Base-by-base conservation (phyloP, 768 basidiomycete genomes). In the Brasilioporus rufonigricans region DNA sequence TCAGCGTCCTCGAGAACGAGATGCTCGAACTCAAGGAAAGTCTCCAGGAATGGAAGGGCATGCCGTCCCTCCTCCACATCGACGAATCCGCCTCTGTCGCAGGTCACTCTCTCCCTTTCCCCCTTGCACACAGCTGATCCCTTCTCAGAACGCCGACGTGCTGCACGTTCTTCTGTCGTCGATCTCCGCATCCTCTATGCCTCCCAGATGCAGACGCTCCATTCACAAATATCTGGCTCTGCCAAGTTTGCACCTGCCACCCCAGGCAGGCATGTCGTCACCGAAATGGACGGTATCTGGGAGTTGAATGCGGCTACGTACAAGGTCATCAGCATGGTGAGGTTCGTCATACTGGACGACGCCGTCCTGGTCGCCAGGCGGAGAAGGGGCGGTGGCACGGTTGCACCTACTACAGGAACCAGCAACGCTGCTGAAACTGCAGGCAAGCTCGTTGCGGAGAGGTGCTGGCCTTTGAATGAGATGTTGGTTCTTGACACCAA, bases 21-120 rank as follows among this genome's bases (percentile, higher is more conserved):
- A 91, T 98, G 89, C 81, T 98, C 29, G 95, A 98, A 65, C 83
- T 99, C 69, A 98, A 97, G 70, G 93, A 95, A 52, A 82, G 89
- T 7, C 79, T 98, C 4, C 86, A 90, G 13, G 97, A 99, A 66
- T 98, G 95, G 89, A 94, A 95, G 71, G 85, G 85, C 52, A 93
- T 98, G 82, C 96, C 97, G 0, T 91, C 93, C 8, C 80, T 93
- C 19, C 79, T 99, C 18, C 92, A 95, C 60, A 88, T 98, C 54
- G 90, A 93, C 48, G 93, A 89, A 65, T 86, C 85, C 16, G 83
- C 85, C 36, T 85, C 83, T 19, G 78, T 78, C 29, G 79, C 86
- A 29, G 79, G 80, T 78, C 39, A 23, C 24, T 43, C 54, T n/a
- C 18, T 54, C 29, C 27, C 43, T 46, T 32, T 73, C 18, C 68